Evolutionary conservation across 139 green algal species (phyloP).

Genomic region (Tetraselmis chui): DNA sequence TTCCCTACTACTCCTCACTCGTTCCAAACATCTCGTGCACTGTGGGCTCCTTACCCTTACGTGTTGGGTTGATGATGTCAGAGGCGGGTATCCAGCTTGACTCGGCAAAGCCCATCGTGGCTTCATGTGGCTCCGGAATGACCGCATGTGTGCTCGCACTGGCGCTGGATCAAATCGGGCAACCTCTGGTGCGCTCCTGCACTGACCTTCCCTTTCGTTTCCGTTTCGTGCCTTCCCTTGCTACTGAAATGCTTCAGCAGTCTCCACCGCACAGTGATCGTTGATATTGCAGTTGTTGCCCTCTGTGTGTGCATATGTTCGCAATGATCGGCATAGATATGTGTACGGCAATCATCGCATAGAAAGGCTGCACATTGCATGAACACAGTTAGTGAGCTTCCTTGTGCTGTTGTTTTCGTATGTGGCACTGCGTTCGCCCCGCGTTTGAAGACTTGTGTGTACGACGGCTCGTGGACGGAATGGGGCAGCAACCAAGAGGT

Average conservation of each 20-base stretch:
- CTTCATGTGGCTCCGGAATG: constrained; percentile 80
- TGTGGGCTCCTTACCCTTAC: neutral
- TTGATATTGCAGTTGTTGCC: too few relatives aligned
- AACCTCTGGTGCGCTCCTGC: constrained; percentile 30
- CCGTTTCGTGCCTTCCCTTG: too few relatives aligned
- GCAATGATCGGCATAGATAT: too few relatives aligned
- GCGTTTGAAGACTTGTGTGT: constrained; percentile 68
- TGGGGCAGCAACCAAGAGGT: constrained; percentile 48
- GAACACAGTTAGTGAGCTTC: too few relatives aligned
- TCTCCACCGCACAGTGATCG: too few relatives aligned
- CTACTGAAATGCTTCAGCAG: too few relatives aligned
- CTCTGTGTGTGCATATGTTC: too few relatives aligned
- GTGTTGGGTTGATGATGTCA: constrained; percentile 37
- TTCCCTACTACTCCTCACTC: neutral
- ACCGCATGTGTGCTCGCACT: constrained; percentile 88
- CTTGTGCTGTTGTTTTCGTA: too few relatives aligned
- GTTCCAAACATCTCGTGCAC: neutral
- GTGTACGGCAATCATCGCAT: too few relatives aligned
- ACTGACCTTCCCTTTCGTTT: too few relatives aligned
- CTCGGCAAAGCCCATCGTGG: constrained; percentile 35
- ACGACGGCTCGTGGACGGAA: constrained; percentile 95
- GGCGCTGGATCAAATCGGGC: constrained; percentile 41
- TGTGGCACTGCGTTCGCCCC: too few relatives aligned
- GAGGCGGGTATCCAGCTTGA: constrained; percentile 53
- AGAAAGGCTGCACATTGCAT: too few relatives aligned